Conservation (phyloP, 371 early-diverging fungal genomes). For the Capillidium heterosporum region DNA sequence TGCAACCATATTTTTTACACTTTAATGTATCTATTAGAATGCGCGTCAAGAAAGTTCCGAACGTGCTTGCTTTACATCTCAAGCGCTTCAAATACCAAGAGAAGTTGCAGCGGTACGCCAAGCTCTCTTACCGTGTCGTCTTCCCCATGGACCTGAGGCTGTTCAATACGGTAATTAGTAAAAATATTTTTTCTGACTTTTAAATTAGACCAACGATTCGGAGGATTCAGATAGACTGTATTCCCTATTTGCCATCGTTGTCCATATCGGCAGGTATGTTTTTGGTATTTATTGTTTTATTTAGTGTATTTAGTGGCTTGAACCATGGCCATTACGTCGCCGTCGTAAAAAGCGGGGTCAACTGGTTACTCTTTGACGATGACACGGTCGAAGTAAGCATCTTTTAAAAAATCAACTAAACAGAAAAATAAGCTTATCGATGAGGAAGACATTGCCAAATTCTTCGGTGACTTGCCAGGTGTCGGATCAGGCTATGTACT, state of each 20-base stretch:
- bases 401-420: not conserved
- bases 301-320: conserved; percentile 43
- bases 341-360: conserved; percentile 63
- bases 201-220: conserved; percentile 54
- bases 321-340: conserved; percentile 92
- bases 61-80: conserved; percentile 83
- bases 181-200: not conserved
- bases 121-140: conserved; percentile 84
- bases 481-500: conserved; percentile 68
- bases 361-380: conserved; percentile 92
- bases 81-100: conserved; percentile 96
- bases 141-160: conserved; percentile 84
- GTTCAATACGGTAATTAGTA: conserved; percentile 62
- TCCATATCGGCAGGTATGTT: conserved; percentile 75
- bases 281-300: not conserved
- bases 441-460: conserved; percentile 61
- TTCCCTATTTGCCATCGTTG: conserved; percentile 71
- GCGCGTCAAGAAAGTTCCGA: conserved; percentile 85
- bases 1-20: too few species aligned
- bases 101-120: conserved; percentile 68
- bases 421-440: conserved; percentile 27
- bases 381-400: conserved; percentile 57
- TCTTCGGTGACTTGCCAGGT: conserved; percentile 63
- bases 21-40: conserved; percentile 35
- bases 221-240: conserved; percentile 74